A percentile compares a stretch with the other conserved stretches of the same genome.
These are phyloP conservation scores for Geranium rotundifolium DNA, from an alignment of 345 rosid genomes.

Conservation along the genomic window DNA sequence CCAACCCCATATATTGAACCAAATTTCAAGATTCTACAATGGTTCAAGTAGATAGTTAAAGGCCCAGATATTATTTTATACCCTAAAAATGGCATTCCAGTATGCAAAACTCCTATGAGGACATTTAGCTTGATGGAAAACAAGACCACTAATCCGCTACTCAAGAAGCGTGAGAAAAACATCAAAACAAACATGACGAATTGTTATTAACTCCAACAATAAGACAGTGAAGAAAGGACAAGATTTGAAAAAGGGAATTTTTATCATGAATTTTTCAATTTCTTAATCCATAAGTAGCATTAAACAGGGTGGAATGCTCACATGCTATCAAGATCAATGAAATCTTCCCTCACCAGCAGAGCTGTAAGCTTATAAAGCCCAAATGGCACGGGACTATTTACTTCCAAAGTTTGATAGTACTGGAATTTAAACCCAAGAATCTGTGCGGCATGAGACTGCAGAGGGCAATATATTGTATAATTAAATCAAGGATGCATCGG, in stretches of 20 bases:
- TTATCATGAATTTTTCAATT: background rate
- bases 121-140: too few species aligned
- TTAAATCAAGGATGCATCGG: too few species aligned
- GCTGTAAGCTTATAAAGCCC: conserved; percentile 93
- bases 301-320: conserved; percentile 23
- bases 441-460: conserved; percentile 99
- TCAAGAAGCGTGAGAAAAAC: too few species aligned
- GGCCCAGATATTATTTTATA: too few species aligned
- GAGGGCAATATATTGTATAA: conserved; percentile 1
- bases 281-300: background rate
- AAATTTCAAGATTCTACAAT: too few species aligned
- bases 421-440: conserved; percentile 98
- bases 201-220: too few species aligned
- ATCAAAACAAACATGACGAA: too few species aligned
- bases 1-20: background rate
- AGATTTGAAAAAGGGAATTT: too few species aligned
- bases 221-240: background rate
- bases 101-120: too few species aligned
- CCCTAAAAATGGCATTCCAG: too few species aligned
- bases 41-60: too few species aligned
- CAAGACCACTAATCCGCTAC: too few species aligned
- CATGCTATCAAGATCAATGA: conserved; percentile 93
- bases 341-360: conserved; percentile 78
- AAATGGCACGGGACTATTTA: conserved; percentile 63
- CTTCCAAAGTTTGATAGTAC: conserved; percentile 83